Evolutionary conservation across 441 rosid genomes (phyloP), one percentile per base, ranked within the genome.

Genomic region (Mallotus japonicus): DNA sequence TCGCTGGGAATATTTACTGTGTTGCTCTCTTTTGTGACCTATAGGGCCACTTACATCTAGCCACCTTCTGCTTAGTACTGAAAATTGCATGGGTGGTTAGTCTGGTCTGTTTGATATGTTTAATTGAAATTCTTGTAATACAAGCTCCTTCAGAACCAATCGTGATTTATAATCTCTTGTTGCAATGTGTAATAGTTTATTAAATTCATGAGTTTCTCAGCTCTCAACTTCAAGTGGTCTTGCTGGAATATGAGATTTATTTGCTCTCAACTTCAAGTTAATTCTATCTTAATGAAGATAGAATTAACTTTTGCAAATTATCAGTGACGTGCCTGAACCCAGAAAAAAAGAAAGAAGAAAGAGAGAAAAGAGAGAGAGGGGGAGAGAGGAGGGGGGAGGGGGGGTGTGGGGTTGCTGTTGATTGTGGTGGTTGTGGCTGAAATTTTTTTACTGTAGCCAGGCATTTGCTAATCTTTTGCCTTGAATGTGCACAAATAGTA

Each of bases 191-290:
- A 37, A 22, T 57, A 56, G 5, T 13, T 17, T 56, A 32, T 68
- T 54, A 16, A 68, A 28, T 11, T n/a, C 37, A 19, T 17, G 61
- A 56, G 10, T 44, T 55, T 49, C 62, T 34, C 56, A n/a, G 49
- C 50, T 69, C 17, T 17, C 3, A 34, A 24, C 46, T 68, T 65
- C 49, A 28, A 68, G 34, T 54, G 72, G 63, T 69, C 2, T 69
- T 44, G 12, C 63, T 68, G 62, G 62, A 17, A 40, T 40, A 47
- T 69, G 46, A 49, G 19, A 54, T 65, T 67, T 47, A 32, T 28
- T n/a, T n/a, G 49, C 50, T 69, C 17, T 17, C 3, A 34, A 24
- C 28, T 24, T 24, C 28, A 24, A 24, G 28, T 24, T 24, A 24
- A 24, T 24, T 24, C 28, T 24, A 24, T 2, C 37, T 55, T 40